These are phyloP conservation scores for Penicillium capsulatum DNA, from an alignment of 2,329 filamentous ascomycete species.

Conservation along the genomic window DNA sequence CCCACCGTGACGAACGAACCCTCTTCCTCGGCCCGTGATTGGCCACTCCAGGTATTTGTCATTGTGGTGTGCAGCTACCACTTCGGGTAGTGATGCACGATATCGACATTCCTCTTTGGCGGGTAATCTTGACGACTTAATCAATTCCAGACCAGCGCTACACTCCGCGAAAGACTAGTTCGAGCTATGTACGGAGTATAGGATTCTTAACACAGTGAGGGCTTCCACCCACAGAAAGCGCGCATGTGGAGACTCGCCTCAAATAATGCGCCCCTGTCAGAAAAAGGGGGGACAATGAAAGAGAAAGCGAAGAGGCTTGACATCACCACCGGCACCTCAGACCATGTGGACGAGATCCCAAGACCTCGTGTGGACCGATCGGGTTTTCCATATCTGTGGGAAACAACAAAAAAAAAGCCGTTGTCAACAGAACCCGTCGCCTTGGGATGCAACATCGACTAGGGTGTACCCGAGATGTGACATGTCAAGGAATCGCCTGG, in stretches of 20 bases:
- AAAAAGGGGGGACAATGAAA: not conserved
- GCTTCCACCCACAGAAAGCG: no score
- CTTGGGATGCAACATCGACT: slow-evolving; percentile 25
- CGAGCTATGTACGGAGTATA: no score
- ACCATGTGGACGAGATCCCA: slow-evolving; percentile 20
- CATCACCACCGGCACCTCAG: not conserved
- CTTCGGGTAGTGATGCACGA: slow-evolving; percentile 16
- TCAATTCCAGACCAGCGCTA: slow-evolving; percentile 17
- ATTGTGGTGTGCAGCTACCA: slow-evolving; percentile 12
- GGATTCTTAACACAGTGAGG: no score
- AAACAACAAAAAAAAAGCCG: slow-evolving; percentile 18
- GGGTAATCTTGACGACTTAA: slow-evolving; percentile 13
- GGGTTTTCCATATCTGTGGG: slow-evolving; percentile 19
- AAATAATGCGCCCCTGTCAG: no score
- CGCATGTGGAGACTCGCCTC: no score
- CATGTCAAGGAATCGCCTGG: slow-evolving; percentile 14
- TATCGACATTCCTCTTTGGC: slow-evolving; percentile 9
- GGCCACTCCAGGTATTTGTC: slow-evolving; percentile 23
- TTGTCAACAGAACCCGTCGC: slow-evolving; percentile 21
- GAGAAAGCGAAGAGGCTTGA: not conserved
- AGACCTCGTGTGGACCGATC: slow-evolving; percentile 24
- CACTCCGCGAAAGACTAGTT: no score
- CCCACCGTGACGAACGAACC: slow-evolving; percentile 13
- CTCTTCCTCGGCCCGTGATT: slow-evolving; percentile 9
- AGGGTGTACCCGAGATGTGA: slow-evolving; percentile 26